Evolutionary conservation across 495 filamentous ascomycete species (phyloP).

Genomic region (Trichoderma parareesei): DNA sequence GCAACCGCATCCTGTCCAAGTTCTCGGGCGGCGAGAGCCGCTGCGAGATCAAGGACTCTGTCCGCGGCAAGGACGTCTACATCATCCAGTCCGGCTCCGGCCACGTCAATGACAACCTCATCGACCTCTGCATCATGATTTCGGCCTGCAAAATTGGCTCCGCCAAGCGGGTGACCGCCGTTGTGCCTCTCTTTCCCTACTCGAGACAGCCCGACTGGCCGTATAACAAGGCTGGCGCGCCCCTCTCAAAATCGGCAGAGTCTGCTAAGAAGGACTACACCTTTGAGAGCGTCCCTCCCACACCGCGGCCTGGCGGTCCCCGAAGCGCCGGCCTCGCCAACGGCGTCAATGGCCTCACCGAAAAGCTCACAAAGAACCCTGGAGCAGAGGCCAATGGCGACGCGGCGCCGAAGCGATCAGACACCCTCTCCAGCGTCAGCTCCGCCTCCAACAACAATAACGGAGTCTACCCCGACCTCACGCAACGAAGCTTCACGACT

Average conservation of each 20-base stretch:
- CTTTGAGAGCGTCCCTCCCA: conserved; percentile 86
- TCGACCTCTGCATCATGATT: conserved; percentile 95
- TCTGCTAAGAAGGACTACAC: conserved; percentile 62
- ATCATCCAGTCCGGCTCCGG: conserved; percentile 76
- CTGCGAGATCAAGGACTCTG: conserved; percentile 90
- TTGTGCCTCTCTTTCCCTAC: conserved; percentile 94
- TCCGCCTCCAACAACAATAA: conserved; percentile 26
- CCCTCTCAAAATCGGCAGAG: conserved; percentile 60
- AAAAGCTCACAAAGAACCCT: conserved; percentile 53
- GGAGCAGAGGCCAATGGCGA: conserved; percentile 5
- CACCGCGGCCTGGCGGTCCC: conserved; percentile 61
- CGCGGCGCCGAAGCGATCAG: conserved; percentile 11
- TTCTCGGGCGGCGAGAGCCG: conserved; percentile 92
- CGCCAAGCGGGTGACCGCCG: conserved; percentile 82
- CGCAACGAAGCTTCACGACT: conserved; percentile 35
- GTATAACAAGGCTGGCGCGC: conserved; percentile 90
- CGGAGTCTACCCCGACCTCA: conserved; percentile 25
- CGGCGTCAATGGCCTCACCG: conserved; percentile 54
- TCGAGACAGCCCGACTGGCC: conserved; percentile 90
- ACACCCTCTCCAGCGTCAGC: conserved; percentile 23
- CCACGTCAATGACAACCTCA: conserved; percentile 81
- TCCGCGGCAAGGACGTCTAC: conserved; percentile 96
- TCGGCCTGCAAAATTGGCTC: conserved; percentile 96
- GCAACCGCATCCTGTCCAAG: conserved; percentile 76
- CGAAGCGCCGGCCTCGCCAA: conserved; percentile 56